A percentile compares a stretch with the other conserved stretches of the same genome.
These are phyloP conservation scores for Kurtzmaniella cleridarum DNA, from an alignment of 805 yeast species.

Conservation along the genomic window DNA sequence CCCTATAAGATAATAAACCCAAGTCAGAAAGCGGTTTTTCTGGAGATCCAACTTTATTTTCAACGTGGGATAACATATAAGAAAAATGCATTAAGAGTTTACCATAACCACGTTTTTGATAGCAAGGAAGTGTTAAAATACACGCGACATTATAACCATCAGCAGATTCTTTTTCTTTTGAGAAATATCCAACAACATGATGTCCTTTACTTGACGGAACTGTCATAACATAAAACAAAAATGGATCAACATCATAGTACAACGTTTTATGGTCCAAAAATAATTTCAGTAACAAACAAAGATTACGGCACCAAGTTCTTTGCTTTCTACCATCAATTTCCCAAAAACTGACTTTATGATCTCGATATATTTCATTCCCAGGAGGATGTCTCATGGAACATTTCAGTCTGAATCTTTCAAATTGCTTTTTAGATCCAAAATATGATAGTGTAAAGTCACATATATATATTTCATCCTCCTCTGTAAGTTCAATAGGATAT, in stretches of 20 bases:
- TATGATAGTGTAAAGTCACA: slow-evolving; percentile 89
- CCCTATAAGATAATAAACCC: slow-evolving; percentile 89
- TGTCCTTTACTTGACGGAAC: slow-evolving; percentile 85
- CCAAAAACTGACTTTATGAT: slow-evolving; percentile 87
- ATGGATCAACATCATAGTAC: slow-evolving; percentile 97
- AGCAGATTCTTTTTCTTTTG: slow-evolving; percentile 94
- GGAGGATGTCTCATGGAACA: slow-evolving; percentile 94
- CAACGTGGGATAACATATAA: slow-evolving; percentile 82
- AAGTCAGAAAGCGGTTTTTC: slow-evolving; percentile 95
- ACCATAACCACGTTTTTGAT: slow-evolving; percentile 94
- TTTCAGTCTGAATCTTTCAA: slow-evolving; percentile 84
- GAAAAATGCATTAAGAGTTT: slow-evolving; percentile 88
- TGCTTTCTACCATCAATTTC: slow-evolving; percentile 97
- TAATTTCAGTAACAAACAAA: slow-evolving; percentile 83
- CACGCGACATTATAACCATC: slow-evolving; percentile 96
- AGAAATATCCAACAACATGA: slow-evolving; percentile 93
- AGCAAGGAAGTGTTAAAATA: slow-evolving; percentile 91
- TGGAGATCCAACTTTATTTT: slow-evolving; percentile 90
- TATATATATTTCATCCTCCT: slow-evolving; percentile 82
- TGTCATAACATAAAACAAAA: slow-evolving; percentile 93
- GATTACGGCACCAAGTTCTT: slow-evolving; percentile 94
- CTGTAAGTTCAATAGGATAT: slow-evolving; percentile 91
- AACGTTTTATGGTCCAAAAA: slow-evolving; percentile 94
- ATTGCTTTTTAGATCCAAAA: slow-evolving; percentile 85
- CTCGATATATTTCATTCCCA: slow-evolving; percentile 95